Evolutionary conservation across 805 yeast genomes (phyloP).

Genomic region (Metschnikowia gelsemii): DNA sequence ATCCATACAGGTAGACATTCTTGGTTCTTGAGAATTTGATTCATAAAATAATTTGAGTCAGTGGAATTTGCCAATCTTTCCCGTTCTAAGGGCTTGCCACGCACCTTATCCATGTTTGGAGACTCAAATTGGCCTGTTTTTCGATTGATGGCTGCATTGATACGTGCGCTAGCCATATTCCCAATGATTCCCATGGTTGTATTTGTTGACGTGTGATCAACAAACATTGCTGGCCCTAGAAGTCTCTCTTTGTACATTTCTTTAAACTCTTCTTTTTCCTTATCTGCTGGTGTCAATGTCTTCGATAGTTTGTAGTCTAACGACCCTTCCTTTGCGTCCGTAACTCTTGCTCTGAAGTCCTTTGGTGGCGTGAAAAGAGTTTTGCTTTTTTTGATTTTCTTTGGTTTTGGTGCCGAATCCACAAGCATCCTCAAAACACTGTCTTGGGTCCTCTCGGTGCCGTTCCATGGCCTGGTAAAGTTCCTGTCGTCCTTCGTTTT

Average conservation of each 20-base stretch:
- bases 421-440: constrained; percentile 18
- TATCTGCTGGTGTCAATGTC: constrained; percentile 30
- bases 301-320: constrained; percentile 61
- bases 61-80: constrained; percentile 61
- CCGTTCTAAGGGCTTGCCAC: constrained; percentile 62
- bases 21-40: constrained; percentile 71
- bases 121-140: constrained; percentile 66
- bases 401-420: constrained; percentile 18
- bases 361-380: constrained; percentile 24
- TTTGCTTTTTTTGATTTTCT: constrained; percentile 12
- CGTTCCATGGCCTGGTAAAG: constrained; percentile 16
- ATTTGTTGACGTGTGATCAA: constrained; percentile 41
- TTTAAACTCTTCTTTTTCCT: constrained; percentile 44
- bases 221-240: constrained; percentile 53
- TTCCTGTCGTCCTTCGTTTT: constrained; percentile 7
- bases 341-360: constrained; percentile 42
- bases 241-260: constrained; percentile 65
- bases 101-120: constrained; percentile 40
- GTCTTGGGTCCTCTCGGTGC: constrained; percentile 15
- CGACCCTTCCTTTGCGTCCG: constrained; percentile 62
- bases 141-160: constrained; percentile 63
- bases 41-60: constrained; percentile 68
- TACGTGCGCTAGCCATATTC: constrained; percentile 70
- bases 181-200: constrained; percentile 52
- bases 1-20: constrained; percentile 90